A percentile compares a stretch with the other conserved stretches of the same genome.
Evolutionary conservation across 148 eudicot genomes (phyloP).

Genomic region (Rhododendron griersonianum): DNA sequence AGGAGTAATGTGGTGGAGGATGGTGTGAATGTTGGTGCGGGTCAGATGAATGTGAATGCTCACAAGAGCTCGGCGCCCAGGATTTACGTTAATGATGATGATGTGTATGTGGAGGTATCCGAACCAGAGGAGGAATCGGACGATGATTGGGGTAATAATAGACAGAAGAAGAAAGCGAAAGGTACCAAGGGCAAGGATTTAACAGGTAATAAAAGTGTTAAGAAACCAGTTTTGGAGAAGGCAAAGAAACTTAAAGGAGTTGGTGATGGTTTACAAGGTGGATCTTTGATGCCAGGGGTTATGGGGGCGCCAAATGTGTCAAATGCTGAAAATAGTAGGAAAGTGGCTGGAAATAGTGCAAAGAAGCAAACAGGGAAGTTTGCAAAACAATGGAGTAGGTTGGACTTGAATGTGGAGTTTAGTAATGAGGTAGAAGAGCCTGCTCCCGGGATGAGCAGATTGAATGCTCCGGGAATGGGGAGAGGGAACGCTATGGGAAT

Average conservation of each 20-base stretch:
- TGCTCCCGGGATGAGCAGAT: constrained; percentile 21
- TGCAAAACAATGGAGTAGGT: constrained; percentile 38
- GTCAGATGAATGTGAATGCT: constrained; percentile 11
- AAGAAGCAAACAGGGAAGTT: constrained; percentile 22
- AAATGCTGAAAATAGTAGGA: constrained; percentile 5
- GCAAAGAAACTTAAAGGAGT: constrained; percentile 8
- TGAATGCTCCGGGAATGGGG: background rate
- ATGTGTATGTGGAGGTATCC: constrained; percentile 31
- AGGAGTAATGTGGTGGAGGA: background rate
- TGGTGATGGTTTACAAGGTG: constrained; percentile 13
- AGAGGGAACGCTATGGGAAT: constrained; percentile 4
- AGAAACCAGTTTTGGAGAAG: constrained; percentile 9
- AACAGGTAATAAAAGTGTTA: background rate
- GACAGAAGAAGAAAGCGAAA: constrained; percentile 36
- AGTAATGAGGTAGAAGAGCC: constrained; percentile 61
- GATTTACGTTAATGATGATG: constrained; percentile 49
- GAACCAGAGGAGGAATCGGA: constrained; percentile 53
- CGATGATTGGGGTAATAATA: constrained; percentile 54
- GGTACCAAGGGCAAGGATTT: constrained; percentile 16
- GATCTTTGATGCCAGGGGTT: constrained; percentile 1
- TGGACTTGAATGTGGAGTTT: constrained; percentile 64
- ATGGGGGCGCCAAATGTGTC: constrained; percentile 5
- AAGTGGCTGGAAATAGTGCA: constrained; percentile 2
- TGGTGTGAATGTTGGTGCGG: background rate
- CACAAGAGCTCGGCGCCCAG: constrained; percentile 25